These are phyloP conservation scores for Solanum pimpinellifolium DNA, from an alignment of 257 asterid genomes.

Conservation along the genomic window DNA sequence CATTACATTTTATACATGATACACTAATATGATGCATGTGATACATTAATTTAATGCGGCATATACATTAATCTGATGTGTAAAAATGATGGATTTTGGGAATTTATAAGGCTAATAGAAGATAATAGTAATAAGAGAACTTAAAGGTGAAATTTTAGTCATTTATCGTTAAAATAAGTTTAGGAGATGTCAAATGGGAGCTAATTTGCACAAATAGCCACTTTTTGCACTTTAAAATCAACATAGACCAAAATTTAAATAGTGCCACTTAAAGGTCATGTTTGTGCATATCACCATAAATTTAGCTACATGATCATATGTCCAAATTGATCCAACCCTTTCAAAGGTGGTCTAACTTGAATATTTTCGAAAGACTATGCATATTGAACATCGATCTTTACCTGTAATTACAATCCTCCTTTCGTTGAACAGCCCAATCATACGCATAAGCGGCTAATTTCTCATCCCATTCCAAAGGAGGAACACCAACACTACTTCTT, in stretches of 20 bases:
- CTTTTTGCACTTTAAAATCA: background rate
- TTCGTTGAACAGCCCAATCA: background rate
- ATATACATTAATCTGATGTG: no score
- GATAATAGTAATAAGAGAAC: no score
- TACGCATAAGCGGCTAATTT: background rate
- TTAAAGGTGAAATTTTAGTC: no score
- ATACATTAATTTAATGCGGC: no score
- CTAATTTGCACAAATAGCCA: background rate
- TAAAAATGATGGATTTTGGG: no score
- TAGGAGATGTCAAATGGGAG: no score
- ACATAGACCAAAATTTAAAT: background rate
- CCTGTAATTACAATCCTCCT: background rate
- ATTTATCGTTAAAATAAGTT: no score
- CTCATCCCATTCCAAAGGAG: conserved; percentile 2
- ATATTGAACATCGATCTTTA: background rate
- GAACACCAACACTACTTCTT: conserved; percentile 1
- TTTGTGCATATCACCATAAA: background rate
- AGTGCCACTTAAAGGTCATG: background rate
- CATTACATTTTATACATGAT: no score
- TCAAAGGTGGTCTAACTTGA: background rate
- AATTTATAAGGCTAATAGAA: no score
- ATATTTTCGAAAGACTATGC: background rate
- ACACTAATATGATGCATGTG: no score
- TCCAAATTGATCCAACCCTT: background rate
- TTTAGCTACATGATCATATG: background rate